Base-by-base conservation (phyloP, 2,329 filamentous ascomycete species). In the Pestalotiopsis sp. region DNA sequence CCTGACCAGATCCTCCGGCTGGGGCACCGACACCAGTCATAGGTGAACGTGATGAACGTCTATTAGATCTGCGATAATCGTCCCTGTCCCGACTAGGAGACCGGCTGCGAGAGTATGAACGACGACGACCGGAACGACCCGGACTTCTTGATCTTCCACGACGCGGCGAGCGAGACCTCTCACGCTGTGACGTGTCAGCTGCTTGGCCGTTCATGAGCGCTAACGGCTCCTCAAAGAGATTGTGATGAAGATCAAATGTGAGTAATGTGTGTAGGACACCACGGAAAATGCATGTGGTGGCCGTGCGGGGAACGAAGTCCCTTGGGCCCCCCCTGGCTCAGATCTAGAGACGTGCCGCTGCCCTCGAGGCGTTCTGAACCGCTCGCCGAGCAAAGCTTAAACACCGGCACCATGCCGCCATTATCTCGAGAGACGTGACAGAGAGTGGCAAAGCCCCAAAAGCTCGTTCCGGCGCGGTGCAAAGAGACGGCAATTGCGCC, bases 91-190 rank as follows among this genome's bases (percentile, higher is more conserved):
- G 87, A 80, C 92, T 94, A 76, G 89, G 88, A 80, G 92, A 94
- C 80, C 92, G 91, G 83, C 90, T 92, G 76, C 91, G 90, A 69
- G 92, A 93, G 79, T 92, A 94, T 65, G 92, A 94, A 74, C 92
- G 90, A 77, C 92, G 91, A 77, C 87, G 89, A 77, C 88, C 82
- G 70, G 86, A 84, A 71, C 86, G 90, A 78, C 89, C 88, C 75
- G 92, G 93, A 84, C 93, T 97, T 82, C 94, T 92, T 77, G 94
- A 97, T 82, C 94, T 91, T 80, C 89, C 88, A 81, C 92, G 90
- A 78, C 91, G 90, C 77, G 91, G 91, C 74, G 91, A 93, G 80
- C 91, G 90, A 82, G 89, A 91, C 84, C 91, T 92, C 89, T 97
- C 93, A 81, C 93, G 92, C 92, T 95, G 85, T 66, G 75, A 73